These are phyloP conservation scores for Yamadazyma oceani DNA, from an alignment of 1,139 yeast genomes.

Conservation along the genomic window DNA sequence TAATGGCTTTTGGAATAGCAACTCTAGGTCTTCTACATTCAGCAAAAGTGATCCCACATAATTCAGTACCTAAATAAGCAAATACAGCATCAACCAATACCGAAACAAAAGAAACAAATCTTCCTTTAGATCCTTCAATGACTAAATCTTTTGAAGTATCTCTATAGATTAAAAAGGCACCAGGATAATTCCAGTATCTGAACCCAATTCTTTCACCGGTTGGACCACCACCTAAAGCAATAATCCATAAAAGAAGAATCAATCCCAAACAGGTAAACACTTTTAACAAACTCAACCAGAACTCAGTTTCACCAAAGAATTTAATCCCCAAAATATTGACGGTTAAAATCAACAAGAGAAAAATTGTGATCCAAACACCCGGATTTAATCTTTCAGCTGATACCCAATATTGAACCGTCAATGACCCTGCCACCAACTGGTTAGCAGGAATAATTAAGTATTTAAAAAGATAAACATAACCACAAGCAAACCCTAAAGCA, in stretches of 20 bases:
- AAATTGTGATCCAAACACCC: conserved; percentile 60
- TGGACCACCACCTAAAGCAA: conserved; percentile 62
- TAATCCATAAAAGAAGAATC: conserved; percentile 46
- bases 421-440: conserved; percentile 58
- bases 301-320: conserved; percentile 67
- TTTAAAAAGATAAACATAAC: conserved; percentile 57
- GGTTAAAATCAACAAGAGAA: conserved; percentile 42
- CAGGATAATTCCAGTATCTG: conserved; percentile 65
- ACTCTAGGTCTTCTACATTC: conserved; percentile 76
- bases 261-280: conserved; percentile 58
- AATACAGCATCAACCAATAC: conserved; percentile 74
- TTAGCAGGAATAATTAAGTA: conserved; percentile 69
- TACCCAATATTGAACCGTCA: conserved; percentile 65
- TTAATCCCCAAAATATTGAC: conserved; percentile 65
- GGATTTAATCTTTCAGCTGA: conserved; percentile 46
- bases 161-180: conserved; percentile 54
- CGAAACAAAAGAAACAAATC: conserved; percentile 64
- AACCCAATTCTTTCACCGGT: conserved; percentile 62
- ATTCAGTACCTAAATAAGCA: conserved; percentile 77
- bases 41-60: conserved; percentile 66
- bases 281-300: conserved; percentile 62
- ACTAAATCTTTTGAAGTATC: conserved; percentile 25
- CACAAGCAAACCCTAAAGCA: conserved; percentile 74
- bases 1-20: conserved; percentile 76
- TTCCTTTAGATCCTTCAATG: conserved; percentile 28